Evolutionary conservation across 495 filamentous ascomycete genomes (phyloP).

Genomic region (Darksidea phi): DNA sequence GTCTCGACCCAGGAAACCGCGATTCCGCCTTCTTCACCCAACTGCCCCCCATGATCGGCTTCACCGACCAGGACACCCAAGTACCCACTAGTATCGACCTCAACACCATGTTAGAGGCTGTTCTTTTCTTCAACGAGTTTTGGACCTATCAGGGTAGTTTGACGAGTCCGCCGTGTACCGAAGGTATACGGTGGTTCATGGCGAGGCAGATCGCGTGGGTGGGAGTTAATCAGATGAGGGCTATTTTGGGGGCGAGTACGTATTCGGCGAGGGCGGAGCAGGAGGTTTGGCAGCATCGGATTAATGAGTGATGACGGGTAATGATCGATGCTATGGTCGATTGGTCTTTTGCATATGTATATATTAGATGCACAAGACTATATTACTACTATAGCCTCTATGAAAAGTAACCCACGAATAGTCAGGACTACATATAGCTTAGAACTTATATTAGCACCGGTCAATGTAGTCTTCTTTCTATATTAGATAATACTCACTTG

Average conservation of each 20-base stretch:
- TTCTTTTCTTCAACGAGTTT: constrained; percentile 36
- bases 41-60: constrained; percentile 29
- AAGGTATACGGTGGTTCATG: constrained; percentile 24
- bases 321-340: too few species aligned
- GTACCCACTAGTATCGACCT: constrained; percentile 22
- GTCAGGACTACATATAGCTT: too few species aligned
- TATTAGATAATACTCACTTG: too few species aligned
- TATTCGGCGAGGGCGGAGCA: constrained; percentile 23
- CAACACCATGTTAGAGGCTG: constrained; percentile 28
- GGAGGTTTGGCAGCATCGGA: constrained; percentile 28
- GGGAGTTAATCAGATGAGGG: constrained; percentile 22
- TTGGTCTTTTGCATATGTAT: too few species aligned
- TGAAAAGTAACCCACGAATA: too few species aligned
- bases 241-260: constrained; percentile 19
- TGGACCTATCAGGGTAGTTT: constrained; percentile 39
- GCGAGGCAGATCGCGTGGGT: constrained; percentile 13
- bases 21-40: constrained; percentile 37
- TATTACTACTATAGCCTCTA: too few species aligned
- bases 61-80: constrained; percentile 17
- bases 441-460: too few species aligned
- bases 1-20: constrained; percentile 37
- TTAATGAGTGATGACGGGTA: constrained; percentile 2
- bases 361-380: too few species aligned
- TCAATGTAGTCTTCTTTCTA: too few species aligned
- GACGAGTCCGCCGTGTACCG: constrained; percentile 28